Percentiles rank a stretch among this genome's conserved stretches.
Conservation (phyloP, 768 basidiomycete genomes). For the Candolleomyces eurysporus region DNA sequence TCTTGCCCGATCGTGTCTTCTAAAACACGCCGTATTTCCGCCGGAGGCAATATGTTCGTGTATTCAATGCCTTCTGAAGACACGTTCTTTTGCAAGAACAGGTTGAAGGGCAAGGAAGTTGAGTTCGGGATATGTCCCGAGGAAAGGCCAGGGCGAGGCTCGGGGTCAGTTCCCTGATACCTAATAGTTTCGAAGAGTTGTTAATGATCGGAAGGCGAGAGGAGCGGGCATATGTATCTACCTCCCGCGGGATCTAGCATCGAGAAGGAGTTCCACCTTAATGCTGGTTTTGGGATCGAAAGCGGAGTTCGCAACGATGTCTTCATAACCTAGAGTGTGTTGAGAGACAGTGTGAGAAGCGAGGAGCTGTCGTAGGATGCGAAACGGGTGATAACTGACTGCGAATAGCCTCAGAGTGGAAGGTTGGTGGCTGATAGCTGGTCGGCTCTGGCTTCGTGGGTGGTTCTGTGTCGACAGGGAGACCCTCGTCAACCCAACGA, state of each 20-base stretch:
- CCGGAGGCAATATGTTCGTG: slow-evolving; percentile 55
- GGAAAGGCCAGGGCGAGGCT: slow-evolving; percentile 84
- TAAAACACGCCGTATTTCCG: slow-evolving; percentile 60
- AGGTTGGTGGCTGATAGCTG: slow-evolving; percentile 51
- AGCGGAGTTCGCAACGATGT: slow-evolving; percentile 72
- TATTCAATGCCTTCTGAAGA: slow-evolving; percentile 45
- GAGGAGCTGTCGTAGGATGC: not conserved
- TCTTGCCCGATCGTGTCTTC: slow-evolving; percentile 60
- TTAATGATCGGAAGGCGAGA: not conserved
- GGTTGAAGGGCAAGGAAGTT: slow-evolving; percentile 77
- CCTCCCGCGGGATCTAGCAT: slow-evolving; percentile 86
- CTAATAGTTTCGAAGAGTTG: slow-evolving; percentile 35
- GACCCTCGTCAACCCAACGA: slow-evolving; percentile 69
- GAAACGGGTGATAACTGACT: slow-evolving; percentile 33
- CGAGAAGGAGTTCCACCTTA: slow-evolving; percentile 70
- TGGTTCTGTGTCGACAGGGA: slow-evolving; percentile 44
- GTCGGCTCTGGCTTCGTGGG: slow-evolving; percentile 24
- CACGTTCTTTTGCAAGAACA: slow-evolving; percentile 54
- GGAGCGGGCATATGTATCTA: slow-evolving; percentile 26
- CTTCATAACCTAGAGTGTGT: slow-evolving; percentile 61
- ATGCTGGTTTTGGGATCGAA: slow-evolving; percentile 42
- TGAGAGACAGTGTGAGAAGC: not conserved
- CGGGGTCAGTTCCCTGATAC: slow-evolving; percentile 77
- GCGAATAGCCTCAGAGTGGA: slow-evolving; percentile 51
- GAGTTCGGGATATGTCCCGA: slow-evolving; percentile 94